Evolutionary conservation across 768 basidiomycete species (phyloP), one percentile per base, ranked within the genome.

Genomic region (Phallus indusiatus): DNA sequence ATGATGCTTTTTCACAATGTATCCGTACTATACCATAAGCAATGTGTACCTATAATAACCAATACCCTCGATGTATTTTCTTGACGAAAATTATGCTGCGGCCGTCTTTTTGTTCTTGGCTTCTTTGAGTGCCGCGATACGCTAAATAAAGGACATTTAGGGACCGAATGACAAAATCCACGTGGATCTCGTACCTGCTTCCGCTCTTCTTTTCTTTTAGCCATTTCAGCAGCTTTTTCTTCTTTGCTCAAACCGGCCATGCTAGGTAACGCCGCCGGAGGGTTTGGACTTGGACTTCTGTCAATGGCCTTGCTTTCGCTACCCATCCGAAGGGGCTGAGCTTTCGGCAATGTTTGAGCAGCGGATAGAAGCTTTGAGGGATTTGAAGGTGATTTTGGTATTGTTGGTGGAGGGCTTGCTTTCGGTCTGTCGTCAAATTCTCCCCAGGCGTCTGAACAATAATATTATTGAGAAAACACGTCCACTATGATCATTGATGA

Each of bases 211-310:
- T 94, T 88, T 60, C 94, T 77, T 63, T 87, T 76, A 8, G 87
- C 88, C 84, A 97, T 87, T 74, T 96, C 92, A n/a, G 83, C 84
- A 1, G 90, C 90, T 70, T 89, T 95, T 64, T 94, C 93, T 70
- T 96, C 95, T 70, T 93, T 96, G 24, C 81, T 79, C 78, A 92
- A 76, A 0, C 73, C 74, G 1, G 69, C 71, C 24, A 79, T 71
- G 57, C 76, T 73, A 22, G 67, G 64, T 1, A 72, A 57, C n/a
- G 67, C 52, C n/a, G 69, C 59, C 54, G 60, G 66, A 42, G 42
- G 42, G 12, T 42, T 42, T 4, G 42, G 42, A n/a, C 42, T 42
- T 42, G n/a, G 12, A 61, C 28, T 37, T 35, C 18, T 21, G 20
- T 17, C 48, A 49, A 35, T 53, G 18, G 17, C 34, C 24, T 24